Evolutionary conservation across 2,329 filamentous ascomycete species (phyloP).

Genomic region (Stenocarpella maydis): DNA sequence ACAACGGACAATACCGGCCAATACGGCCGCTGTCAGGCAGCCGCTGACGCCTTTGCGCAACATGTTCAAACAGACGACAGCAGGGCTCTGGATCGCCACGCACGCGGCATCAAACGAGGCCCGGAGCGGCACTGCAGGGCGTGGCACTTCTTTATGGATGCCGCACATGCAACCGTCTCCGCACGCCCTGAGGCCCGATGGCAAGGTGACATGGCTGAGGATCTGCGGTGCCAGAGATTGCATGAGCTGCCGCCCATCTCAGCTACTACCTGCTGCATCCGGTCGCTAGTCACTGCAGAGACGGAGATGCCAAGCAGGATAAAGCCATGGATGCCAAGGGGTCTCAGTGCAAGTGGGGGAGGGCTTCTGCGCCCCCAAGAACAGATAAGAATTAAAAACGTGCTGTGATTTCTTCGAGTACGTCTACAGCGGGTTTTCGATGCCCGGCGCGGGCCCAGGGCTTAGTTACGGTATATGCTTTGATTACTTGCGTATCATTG

Average conservation of each 20-base stretch:
- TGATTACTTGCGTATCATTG: too few species aligned
- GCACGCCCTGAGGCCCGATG: constrained; percentile 3
- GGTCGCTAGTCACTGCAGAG: background rate
- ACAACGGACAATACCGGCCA: background rate
- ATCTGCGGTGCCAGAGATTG: constrained; percentile 12
- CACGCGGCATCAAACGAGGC: background rate
- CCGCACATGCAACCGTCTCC: background rate
- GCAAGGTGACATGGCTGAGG: constrained; percentile 9
- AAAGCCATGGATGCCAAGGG: constrained; percentile 6
- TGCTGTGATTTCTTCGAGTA: too few species aligned
- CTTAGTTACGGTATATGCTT: too few species aligned
- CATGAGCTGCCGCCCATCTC: constrained; percentile 1
- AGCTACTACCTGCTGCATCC: constrained; percentile 17
- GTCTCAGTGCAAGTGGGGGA: background rate
- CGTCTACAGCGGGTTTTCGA: too few species aligned
- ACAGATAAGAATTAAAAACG: background rate
- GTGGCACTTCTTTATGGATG: background rate
- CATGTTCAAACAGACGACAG: background rate
- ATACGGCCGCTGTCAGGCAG: background rate
- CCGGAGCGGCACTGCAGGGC: background rate
- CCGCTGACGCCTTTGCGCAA: background rate
- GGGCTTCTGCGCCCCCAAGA: background rate
- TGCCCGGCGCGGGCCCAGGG: too few species aligned
- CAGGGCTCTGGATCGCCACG: background rate
- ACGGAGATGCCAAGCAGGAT: constrained; percentile 13